A percentile compares a stretch with the other conserved stretches of the same genome.
Conservation (phyloP, 805 yeast species). For the Starmerella davenportii region DNA sequence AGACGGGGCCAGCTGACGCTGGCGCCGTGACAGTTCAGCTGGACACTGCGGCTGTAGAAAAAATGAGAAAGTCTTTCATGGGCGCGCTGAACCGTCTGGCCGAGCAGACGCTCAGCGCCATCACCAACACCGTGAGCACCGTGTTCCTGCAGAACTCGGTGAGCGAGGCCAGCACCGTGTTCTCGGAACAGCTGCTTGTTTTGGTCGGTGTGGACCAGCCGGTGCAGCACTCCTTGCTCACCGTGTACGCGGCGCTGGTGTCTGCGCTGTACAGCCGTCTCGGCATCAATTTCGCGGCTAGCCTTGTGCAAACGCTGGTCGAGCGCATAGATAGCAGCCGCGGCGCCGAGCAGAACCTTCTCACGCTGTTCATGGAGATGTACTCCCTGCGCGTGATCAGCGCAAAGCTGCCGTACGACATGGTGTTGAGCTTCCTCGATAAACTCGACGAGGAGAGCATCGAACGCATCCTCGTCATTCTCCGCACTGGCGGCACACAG, state of each 20-base stretch:
- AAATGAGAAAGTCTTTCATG: constrained; percentile 46
- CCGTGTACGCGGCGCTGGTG: constrained; percentile 59
- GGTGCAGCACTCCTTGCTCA: constrained; percentile 58
- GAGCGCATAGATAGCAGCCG: constrained; percentile 24
- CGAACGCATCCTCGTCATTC: constrained; percentile 53
- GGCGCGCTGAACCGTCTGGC: constrained; percentile 79
- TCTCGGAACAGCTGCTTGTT: constrained; percentile 46
- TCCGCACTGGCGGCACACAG: constrained; percentile 64
- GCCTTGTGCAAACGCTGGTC: constrained; percentile 59
- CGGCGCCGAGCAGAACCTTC: constrained; percentile 30
- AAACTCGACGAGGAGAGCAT: constrained; percentile 52
- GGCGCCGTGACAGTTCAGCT: constrained; percentile 28
- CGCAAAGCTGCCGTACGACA: constrained; percentile 57
- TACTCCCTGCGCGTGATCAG: constrained; percentile 65
- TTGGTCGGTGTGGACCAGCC: constrained; percentile 47
- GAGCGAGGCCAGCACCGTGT: constrained; percentile 54
- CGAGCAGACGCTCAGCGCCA: constrained; percentile 60
- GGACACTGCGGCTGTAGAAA: constrained; percentile 18
- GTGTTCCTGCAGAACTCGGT: constrained; percentile 54
- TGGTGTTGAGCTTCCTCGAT: constrained; percentile 35
- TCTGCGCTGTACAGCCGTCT: constrained; percentile 55
- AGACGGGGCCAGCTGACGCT: constrained; percentile 17
- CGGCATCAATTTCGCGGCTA: constrained; percentile 87
- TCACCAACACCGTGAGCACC: constrained; percentile 48
- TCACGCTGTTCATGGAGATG: constrained; percentile 57